Evolutionary conservation across 495 filamentous ascomycete species (phyloP).

Genomic region (Haplographium delicatum): DNA sequence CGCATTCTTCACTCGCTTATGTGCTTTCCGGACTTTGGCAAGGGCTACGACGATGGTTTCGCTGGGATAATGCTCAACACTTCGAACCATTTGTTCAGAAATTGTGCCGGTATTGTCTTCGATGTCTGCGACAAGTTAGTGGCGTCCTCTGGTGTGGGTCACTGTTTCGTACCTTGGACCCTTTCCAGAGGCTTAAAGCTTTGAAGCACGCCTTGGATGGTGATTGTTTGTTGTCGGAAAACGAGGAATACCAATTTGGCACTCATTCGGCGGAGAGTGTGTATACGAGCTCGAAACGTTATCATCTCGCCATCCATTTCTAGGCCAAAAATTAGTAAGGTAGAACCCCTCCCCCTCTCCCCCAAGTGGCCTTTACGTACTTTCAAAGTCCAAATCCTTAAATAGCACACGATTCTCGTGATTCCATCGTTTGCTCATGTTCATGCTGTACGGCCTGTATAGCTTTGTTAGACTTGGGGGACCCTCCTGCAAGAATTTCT

Average conservation of each 20-base stretch:
- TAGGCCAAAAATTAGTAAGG: conserved; percentile 1
- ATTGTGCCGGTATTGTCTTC: conserved; percentile 18
- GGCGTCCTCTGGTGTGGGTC: not conserved
- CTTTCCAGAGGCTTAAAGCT: conserved; percentile 44
- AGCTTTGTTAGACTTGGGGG: conserved; percentile 35
- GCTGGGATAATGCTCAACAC: conserved; percentile 68
- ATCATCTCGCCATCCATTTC: conserved; percentile 57
- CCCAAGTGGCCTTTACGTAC: no score
- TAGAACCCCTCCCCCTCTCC: no score
- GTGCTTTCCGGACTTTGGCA: conserved; percentile 67
- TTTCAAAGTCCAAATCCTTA: conserved; percentile 22
- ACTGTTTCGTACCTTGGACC: conserved; percentile 12
- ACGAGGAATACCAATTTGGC: conserved; percentile 85
- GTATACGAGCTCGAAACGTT: conserved; percentile 75
- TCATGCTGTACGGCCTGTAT: conserved; percentile 27
- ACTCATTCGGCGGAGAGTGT: conserved; percentile 79
- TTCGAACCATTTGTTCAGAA: conserved; percentile 77
- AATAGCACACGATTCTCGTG: conserved; percentile 22
- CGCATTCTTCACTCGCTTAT: conserved; percentile 72
- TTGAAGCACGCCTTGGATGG: conserved; percentile 75
- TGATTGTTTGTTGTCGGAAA: conserved; percentile 45
- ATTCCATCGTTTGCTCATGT: conserved; percentile 24
- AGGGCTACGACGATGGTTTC: conserved; percentile 78
- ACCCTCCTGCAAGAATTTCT: conserved; percentile 46
- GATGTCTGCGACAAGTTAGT: not conserved